Percentiles rank a stretch among this genome's conserved stretches.
Evolutionary conservation across 208 protist genomes (phyloP).

Genomic region (Leishmania major): DNA sequence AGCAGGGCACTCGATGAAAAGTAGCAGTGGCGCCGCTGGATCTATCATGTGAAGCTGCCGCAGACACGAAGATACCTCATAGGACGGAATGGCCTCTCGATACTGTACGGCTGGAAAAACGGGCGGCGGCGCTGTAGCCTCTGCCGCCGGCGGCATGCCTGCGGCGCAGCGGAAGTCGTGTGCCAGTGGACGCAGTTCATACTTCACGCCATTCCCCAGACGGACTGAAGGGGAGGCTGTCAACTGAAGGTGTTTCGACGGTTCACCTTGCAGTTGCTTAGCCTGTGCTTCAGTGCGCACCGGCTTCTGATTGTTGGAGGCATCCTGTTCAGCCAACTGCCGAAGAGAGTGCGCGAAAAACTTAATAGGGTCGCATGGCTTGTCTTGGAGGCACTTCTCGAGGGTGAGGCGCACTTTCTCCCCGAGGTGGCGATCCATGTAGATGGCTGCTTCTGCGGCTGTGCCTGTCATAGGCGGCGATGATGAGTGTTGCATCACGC

Average conservation of each 20-base stretch:
- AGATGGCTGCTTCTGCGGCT: conserved; percentile 23
- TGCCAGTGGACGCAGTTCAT: conserved; percentile 10
- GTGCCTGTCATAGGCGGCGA: conserved; percentile 18
- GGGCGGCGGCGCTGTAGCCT: neutral
- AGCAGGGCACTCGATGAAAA: conserved; percentile 72
- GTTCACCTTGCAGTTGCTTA: neutral
- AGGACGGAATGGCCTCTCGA: conserved; percentile 15
- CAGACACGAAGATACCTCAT: conserved; percentile 30
- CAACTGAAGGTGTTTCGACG: neutral
- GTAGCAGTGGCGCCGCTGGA: conserved; percentile 28
- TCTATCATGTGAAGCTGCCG: conserved; percentile 14
- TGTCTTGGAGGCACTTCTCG: conserved; percentile 48
- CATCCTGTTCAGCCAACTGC: neutral
- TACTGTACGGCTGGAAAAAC: conserved; percentile 21
- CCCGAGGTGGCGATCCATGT: conserved; percentile 62
- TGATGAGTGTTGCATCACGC: neutral
- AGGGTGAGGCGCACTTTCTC: conserved; percentile 49
- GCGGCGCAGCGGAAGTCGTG: conserved; percentile 10
- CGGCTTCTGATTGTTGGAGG: neutral
- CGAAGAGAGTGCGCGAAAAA: conserved; percentile 56
- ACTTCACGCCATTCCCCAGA: neutral
- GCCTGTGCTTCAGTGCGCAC: neutral
- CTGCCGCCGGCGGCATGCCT: neutral
- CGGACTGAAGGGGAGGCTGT: neutral
- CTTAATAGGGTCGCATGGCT: conserved; percentile 52